Conservation (phyloP, 2,329 filamentous ascomycete species). For the Sphaerulina musiva region DNA sequence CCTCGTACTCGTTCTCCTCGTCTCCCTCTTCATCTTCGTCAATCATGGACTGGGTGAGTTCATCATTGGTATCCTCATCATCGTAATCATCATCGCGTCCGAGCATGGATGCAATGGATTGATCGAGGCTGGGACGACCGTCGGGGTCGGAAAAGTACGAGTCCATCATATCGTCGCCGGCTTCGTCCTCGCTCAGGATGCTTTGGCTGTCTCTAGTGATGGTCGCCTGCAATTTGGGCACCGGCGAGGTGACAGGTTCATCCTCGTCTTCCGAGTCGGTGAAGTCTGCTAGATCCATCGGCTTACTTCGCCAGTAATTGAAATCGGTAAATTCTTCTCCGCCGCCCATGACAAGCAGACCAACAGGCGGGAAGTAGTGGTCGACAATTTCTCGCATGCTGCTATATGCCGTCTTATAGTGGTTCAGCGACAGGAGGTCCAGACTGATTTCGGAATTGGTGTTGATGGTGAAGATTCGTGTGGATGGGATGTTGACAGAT, state of each 20-base stretch:
- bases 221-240: constrained; percentile 7
- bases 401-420: constrained; percentile 93
- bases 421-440: constrained; percentile 83
- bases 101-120: constrained; percentile 18
- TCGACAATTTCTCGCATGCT: constrained; percentile 96
- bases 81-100: constrained; percentile 9
- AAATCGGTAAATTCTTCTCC: constrained; percentile 97
- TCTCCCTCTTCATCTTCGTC: constrained; percentile 28
- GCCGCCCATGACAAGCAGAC: constrained; percentile 76
- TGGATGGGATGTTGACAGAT: constrained; percentile 89
- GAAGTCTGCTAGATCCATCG: constrained; percentile 81
- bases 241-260: constrained; percentile 17
- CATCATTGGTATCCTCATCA: constrained; percentile 11
- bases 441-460: constrained; percentile 92
- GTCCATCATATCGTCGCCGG: constrained; percentile 21
- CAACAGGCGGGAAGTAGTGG: constrained; percentile 93
- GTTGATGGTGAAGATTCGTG: constrained; percentile 97
- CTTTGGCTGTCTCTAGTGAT: constrained; percentile 18
- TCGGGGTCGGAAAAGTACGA: constrained; percentile 16
- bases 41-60: constrained; percentile 14
- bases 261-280: constrained; percentile 68
- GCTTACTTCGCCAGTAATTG: constrained; percentile 85
- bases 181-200: constrained; percentile 32
- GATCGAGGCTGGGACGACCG: constrained; percentile 18
- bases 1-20: constrained; percentile 21